phyloP scores from a whole-genome alignment of 2,329 filamentous ascomycete genomes.

The Trichocomaceae sp. region DNA sequence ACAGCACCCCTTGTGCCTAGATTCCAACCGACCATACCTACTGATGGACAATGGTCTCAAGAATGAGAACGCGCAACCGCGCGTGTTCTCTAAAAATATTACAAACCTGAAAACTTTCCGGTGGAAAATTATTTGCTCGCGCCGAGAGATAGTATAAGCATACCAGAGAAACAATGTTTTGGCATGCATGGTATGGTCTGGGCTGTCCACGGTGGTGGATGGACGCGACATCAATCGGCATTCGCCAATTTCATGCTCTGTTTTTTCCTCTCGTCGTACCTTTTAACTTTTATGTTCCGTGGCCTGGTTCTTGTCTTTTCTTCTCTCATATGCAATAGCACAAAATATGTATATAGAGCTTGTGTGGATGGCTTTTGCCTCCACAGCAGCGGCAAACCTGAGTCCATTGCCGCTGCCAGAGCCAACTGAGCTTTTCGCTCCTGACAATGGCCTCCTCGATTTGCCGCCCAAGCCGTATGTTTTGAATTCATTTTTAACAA shows the following conservation, averaged over 20 bases:
- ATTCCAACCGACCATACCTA: not conserved
- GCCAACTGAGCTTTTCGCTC: constrained; percentile 8
- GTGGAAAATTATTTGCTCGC: not conserved
- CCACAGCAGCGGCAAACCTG: constrained; percentile 8
- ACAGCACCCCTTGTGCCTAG: not conserved
- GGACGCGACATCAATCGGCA: not conserved
- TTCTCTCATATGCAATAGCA: not conserved
- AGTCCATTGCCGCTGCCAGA: constrained; percentile 10
- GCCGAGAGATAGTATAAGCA: constrained; percentile 3
- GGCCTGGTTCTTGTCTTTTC: not conserved
- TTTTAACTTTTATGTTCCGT: not conserved
- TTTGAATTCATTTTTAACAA: not conserved
- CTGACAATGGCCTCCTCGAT: constrained; percentile 3
- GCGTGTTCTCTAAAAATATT: not conserved
- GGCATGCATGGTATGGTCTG: not conserved
- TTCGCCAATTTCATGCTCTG: not conserved
- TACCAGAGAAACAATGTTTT: constrained; percentile 5
- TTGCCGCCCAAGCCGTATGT: constrained; percentile 10
- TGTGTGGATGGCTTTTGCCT: constrained; percentile 12
- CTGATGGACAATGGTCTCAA: not conserved
- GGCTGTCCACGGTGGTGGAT: not conserved
- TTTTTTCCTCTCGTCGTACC: not conserved
- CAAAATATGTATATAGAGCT: constrained; percentile 12
- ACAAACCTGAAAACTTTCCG: not conserved
- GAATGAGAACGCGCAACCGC: not conserved